Evolutionary conservation across 345 rosid species (phyloP), one percentile per base, ranked within the genome.

Genomic region (Populus alba): DNA sequence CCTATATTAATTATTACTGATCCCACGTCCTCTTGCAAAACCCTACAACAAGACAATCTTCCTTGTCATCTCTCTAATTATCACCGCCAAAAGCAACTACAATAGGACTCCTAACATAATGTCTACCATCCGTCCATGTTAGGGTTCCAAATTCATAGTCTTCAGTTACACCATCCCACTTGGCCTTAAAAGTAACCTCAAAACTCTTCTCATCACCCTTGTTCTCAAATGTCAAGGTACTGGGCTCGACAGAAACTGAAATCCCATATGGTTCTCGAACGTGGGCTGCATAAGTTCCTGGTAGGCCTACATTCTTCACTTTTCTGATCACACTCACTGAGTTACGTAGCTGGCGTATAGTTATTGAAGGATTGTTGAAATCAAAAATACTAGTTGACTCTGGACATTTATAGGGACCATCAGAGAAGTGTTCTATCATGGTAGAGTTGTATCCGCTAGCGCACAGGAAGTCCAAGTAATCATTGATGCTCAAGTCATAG

Each of bases 71-170:
- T 27, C 4, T 39, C 61, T 47, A 8, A 18, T 22, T 6, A 59
- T 59, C n/a, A 18, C 9, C 66, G 8, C 7, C 75, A 39, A 71
- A 8, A 72, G 62, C 33, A 61, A 81, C 67, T 11, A 91, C 97
- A 68, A 95, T 85, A n/a, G 99, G 96, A 78, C 98, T 95, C 7
- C 86, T 88, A 22, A 93, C 99, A 63, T 78, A 81, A 81, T 86
- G 88, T 72, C 83, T 87, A 75, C 92, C 98, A 80, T 93, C 97
- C 8, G 93, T 81, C 99, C 99, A 95, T 78, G 85, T 88, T 39
- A 93, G 78, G 12, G 86, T 83, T 17, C 88, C 94, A 53, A 92
- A 92, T 79, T 78, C 83, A 66, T 85, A 79, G n/a, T 86, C 86
- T 0, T 82, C 87, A 16, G 53, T 67, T 17, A 71, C 74, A 31